phyloP scores from a whole-genome alignment of 805 yeast species.

The Nakazawaea pomicola region DNA sequence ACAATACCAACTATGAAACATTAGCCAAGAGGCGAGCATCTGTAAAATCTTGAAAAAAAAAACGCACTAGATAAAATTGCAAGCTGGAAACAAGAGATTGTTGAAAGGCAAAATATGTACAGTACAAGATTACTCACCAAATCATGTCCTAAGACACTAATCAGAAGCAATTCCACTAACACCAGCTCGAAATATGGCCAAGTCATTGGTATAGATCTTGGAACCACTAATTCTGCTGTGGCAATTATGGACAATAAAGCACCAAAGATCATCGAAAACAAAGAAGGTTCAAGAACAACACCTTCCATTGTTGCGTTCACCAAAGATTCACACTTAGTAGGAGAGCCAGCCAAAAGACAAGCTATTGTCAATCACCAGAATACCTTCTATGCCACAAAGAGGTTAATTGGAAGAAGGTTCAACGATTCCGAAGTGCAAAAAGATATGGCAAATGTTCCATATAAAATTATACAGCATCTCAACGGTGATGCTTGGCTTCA shows the following conservation, averaged over 20 bases:
- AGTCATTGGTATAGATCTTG: constrained; percentile 82
- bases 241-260: constrained; percentile 76
- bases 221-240: constrained; percentile 88
- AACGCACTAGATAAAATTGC: too few species aligned
- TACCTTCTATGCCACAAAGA: constrained; percentile 91
- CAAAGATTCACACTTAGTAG: constrained; percentile 86
- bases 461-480: constrained; percentile 81
- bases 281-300: constrained; percentile 75
- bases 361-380: constrained; percentile 92
- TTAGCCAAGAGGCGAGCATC: too few species aligned
- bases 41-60: too few species aligned
- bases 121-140: too few species aligned
- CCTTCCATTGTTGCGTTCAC: constrained; percentile 96
- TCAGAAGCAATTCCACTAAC: background rate
- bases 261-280: constrained; percentile 75
- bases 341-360: constrained; percentile 94
- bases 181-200: constrained; percentile 32
- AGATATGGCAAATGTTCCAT: constrained; percentile 84
- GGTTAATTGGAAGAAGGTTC: constrained; percentile 90
- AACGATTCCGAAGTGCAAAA: constrained; percentile 87
- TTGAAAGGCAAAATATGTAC: too few species aligned
- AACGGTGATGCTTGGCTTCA: constrained; percentile 97
- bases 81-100: too few species aligned
- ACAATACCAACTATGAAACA: too few species aligned
- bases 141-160: too few species aligned